Evolutionary conservation across 352 stramenopile species (phyloP).

Genomic region (Thraustochytrium striatum): DNA sequence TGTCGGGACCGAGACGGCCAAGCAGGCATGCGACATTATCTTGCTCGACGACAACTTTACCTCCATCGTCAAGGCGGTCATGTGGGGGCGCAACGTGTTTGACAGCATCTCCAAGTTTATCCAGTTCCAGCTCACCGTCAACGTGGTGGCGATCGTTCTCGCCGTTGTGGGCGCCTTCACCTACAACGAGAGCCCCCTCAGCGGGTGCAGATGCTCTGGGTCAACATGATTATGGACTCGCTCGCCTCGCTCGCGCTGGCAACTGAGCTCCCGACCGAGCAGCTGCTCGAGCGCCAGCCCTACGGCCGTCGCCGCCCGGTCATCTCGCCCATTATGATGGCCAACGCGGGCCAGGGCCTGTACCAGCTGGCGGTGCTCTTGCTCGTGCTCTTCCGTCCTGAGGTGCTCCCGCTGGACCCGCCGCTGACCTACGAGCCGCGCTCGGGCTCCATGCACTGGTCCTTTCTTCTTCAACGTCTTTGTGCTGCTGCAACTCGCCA

Average conservation of each 20-base stretch:
- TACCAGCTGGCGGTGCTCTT: constrained; percentile 82
- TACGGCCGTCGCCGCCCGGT: constrained; percentile 80
- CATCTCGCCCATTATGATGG: constrained; percentile 85
- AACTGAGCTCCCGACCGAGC: constrained; percentile 79
- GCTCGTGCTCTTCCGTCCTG: constrained; percentile 65
- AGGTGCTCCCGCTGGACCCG: constrained; percentile 52
- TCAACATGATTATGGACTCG: constrained; percentile 99
- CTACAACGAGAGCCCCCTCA: constrained; percentile 75
- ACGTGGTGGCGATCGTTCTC: constrained; percentile 77
- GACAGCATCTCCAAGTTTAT: constrained; percentile 94
- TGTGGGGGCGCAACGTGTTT: constrained; percentile 91
- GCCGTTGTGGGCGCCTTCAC: constrained; percentile 58
- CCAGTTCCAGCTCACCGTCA: constrained; percentile 93
- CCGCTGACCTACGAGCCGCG: constrained; percentile 49
- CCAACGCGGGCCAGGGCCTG: constrained; percentile 81
- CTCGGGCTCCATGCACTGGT: constrained; percentile 74
- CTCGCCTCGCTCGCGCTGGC: constrained; percentile 88
- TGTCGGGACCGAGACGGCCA: constrained; percentile 92
- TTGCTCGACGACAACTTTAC: constrained; percentile 96
- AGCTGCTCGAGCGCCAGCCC: constrained; percentile 80
- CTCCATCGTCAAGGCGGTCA: constrained; percentile 91
- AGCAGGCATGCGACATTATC: constrained; percentile 96
- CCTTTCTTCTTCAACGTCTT: constrained; percentile 94
- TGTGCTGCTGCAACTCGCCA: constrained; percentile 90
- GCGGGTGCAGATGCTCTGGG: constrained; percentile 92